Evolutionary conservation across 2,329 filamentous ascomycete genomes (phyloP).

Genomic region (Talaromyces sp.): DNA sequence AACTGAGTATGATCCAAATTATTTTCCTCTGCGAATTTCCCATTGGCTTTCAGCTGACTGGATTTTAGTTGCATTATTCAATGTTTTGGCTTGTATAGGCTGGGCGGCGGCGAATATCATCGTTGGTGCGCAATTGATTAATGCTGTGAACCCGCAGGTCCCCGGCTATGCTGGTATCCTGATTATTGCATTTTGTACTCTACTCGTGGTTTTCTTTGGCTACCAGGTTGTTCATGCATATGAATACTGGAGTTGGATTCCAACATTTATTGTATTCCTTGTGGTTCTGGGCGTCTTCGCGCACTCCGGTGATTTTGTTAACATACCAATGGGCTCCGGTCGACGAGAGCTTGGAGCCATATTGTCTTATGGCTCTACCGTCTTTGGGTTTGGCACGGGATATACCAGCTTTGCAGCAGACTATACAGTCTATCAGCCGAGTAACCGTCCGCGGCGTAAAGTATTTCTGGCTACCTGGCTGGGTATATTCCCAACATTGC

Average conservation of each 20-base stretch:
- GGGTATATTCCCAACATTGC: slow-evolving; percentile 69
- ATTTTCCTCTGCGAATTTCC: neutral
- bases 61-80: slow-evolving; percentile 64
- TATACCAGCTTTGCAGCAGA: slow-evolving; percentile 76
- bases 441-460: slow-evolving; percentile 59
- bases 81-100: slow-evolving; percentile 69
- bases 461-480: slow-evolving; percentile 70
- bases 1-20: slow-evolving; percentile 57
- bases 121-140: slow-evolving; percentile 74
- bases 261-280: slow-evolving; percentile 71
- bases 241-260: slow-evolving; percentile 74
- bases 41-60: neutral
- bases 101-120: slow-evolving; percentile 78
- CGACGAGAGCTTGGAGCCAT: slow-evolving; percentile 61
- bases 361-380: slow-evolving; percentile 66
- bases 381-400: slow-evolving; percentile 69
- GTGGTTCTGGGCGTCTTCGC: slow-evolving; percentile 70
- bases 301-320: slow-evolving; percentile 65
- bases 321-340: slow-evolving; percentile 62
- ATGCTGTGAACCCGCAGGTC: slow-evolving; percentile 70
- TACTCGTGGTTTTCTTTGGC: slow-evolving; percentile 70
- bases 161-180: slow-evolving; percentile 74
- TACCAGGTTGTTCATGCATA: slow-evolving; percentile 76
- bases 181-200: slow-evolving; percentile 68
- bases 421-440: slow-evolving; percentile 79